Evolutionary conservation across 202 grass and related monocot genomes (phyloP), one percentile per base, ranked within the genome.

Genomic region (Schoenoplectus triqueter): DNA sequence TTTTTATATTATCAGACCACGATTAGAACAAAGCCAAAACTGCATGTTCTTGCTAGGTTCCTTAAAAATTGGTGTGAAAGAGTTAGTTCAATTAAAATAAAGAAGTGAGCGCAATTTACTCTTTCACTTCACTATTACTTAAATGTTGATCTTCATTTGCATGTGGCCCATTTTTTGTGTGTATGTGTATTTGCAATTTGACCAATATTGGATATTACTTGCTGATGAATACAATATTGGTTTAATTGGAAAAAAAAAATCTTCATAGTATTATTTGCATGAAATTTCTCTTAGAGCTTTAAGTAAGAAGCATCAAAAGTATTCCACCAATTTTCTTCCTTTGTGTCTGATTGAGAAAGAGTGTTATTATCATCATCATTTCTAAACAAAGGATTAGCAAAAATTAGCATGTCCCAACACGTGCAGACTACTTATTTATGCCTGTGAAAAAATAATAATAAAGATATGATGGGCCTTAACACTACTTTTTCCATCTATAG

Each of bases 1-100:
- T 57, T 78, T 75, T 78, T 78, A 52, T 78, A 17, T 60, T 56
- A 54, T 78, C 21, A 18, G 44, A 60, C 14, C 4, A n/a, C 56
- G 22, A 57, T 15, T n/a, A n/a, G 41, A 61, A 60, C 14, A 62
- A 10, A 44, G 22, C 54, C 60, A 42, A 5, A 18, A 59, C 3
- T 61, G 9, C 10, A 44, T 44, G 55, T 77, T 57, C 6, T 61
- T 44, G 1, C 3, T 7, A 44, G 8, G 54, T 76, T 61, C 6
- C 41, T 22, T 1, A 60, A 15, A 78, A 78, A 2, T 42, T 60
- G 54, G 22, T 60, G 31, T 40, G 2, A 78, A 60, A n/a, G 55
- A 31, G 31, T 31, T 31, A n/a, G 6, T 59, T 78, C 10, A 78
- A 40, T 40, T 77, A 15, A 78, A 61, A 44, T 42, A 41, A 4